Conservation (phyloP, 306 rosid genomes). For the Cicer chorassanicum region DNA sequence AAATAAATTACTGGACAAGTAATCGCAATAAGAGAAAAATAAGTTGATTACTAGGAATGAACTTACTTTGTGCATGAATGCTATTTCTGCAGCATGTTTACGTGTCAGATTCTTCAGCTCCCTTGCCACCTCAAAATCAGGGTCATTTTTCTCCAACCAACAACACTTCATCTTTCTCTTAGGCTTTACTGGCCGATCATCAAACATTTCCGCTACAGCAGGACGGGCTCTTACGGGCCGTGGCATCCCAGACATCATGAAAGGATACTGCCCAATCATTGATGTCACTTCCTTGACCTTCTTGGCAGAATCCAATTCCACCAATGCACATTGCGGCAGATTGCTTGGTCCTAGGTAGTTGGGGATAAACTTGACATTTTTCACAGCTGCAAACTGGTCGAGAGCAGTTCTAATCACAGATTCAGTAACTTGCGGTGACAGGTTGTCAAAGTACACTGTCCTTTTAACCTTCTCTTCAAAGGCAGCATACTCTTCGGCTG, state of each 20-base stretch:
- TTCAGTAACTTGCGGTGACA: constrained; percentile 82
- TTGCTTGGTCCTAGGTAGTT: constrained; percentile 62
- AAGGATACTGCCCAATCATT: constrained; percentile 51
- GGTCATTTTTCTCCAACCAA: constrained; percentile 71
- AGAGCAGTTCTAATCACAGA: constrained; percentile 68
- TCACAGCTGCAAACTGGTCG: constrained; percentile 72
- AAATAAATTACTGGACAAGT: neutral
- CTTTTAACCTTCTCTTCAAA: constrained; percentile 69
- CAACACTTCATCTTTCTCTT: constrained; percentile 51
- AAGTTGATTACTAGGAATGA: constrained; percentile 22
- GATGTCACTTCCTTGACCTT: constrained; percentile 58
- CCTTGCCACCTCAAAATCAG: constrained; percentile 66
- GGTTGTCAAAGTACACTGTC: constrained; percentile 74
- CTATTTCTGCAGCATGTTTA: constrained; percentile 62
- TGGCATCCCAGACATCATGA: constrained; percentile 94
- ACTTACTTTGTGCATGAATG: constrained; percentile 57
- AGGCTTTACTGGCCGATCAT: constrained; percentile 67
- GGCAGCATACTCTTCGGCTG: constrained; percentile 57
- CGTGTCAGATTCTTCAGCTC: constrained; percentile 56
- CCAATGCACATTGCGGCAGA: constrained; percentile 62
- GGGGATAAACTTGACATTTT: constrained; percentile 66
- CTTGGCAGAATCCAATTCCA: constrained; percentile 67
- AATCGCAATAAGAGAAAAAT: constrained; percentile 3
- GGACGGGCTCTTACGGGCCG: constrained; percentile 73
- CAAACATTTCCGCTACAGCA: constrained; percentile 72